These are phyloP conservation scores for Chamaenerion angustifolium DNA, from an alignment of 345 rosid genomes.

Conservation along the genomic window DNA sequence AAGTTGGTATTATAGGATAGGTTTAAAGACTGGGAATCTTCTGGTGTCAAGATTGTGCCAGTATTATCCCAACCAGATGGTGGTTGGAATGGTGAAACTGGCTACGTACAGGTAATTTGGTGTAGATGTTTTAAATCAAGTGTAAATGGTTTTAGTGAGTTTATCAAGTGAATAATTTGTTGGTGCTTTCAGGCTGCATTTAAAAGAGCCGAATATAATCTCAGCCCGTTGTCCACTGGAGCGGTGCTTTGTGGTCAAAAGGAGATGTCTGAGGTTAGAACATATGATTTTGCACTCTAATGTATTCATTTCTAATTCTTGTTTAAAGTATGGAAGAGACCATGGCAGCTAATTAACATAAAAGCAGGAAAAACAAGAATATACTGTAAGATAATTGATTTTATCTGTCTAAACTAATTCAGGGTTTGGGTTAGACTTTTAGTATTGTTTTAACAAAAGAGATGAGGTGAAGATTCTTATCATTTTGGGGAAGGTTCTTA, in stretches of 20 bases:
- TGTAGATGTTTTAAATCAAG: background rate
- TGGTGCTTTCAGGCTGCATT: conserved; percentile 60
- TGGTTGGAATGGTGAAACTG: conserved; percentile 76
- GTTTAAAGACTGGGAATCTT: conserved; percentile 81
- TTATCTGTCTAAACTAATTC: too few species aligned
- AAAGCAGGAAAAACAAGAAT: background rate
- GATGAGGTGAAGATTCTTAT: too few species aligned
- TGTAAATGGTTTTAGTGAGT: too few species aligned
- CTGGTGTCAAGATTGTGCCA: conserved; percentile 71
- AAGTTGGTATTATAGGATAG: conserved; percentile 40
- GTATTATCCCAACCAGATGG: conserved; percentile 83
- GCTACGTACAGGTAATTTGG: conserved; percentile 71
- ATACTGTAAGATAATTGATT: too few species aligned
- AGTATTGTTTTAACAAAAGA: too few species aligned
- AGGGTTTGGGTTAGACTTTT: too few species aligned
- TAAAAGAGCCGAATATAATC: conserved; percentile 46
- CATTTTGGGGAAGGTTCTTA: too few species aligned
- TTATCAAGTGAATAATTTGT: too few species aligned
- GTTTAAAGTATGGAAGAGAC: background rate
- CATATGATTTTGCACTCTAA: conserved; percentile 1
- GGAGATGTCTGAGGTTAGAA: conserved; percentile 90
- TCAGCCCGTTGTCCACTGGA: conserved; percentile 45
- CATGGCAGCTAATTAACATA: background rate
- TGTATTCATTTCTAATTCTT: background rate
- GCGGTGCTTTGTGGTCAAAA: conserved; percentile 85